Percentiles rank a stretch among this genome's conserved stretches.
phyloP scores from a whole-genome alignment of 805 yeast species.

The Lachancea lanzarotensis region DNA sequence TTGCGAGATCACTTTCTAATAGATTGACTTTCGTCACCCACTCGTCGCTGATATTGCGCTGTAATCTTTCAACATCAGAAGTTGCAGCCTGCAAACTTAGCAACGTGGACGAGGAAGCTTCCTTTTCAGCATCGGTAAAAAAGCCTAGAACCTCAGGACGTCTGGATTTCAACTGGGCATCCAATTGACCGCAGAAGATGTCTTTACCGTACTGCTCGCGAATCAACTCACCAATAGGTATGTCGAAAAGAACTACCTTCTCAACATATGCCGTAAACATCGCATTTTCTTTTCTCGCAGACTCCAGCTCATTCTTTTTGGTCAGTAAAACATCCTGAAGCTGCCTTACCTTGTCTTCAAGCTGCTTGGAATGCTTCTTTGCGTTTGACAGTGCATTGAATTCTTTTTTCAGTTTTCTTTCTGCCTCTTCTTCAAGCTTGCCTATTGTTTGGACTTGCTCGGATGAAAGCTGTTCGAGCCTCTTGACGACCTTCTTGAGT shows the following conservation, averaged over 20 bases:
- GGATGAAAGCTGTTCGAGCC: conserved; percentile 1
- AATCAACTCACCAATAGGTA: conserved; percentile 14
- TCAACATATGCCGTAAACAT: conserved; percentile 9
- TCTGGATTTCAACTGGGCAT: conserved; percentile 7
- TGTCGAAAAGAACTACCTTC: conserved; percentile 12
- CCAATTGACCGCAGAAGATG: conserved; percentile 8
- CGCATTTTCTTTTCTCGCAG: background rate
- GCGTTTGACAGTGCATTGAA: background rate
- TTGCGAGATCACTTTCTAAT: conserved; percentile 5
- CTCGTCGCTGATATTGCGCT: background rate
- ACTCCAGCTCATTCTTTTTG: background rate
- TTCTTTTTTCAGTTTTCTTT: conserved; percentile 4
- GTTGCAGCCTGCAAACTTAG: background rate
- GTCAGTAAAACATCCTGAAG: background rate
- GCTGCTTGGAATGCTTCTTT: background rate
- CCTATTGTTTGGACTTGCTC: conserved; percentile 4
- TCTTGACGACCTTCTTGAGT: conserved; percentile 1
- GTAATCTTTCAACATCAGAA: background rate
- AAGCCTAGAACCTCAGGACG: conserved; percentile 13
- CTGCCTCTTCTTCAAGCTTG: conserved; percentile 4
- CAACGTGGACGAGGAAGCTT: background rate
- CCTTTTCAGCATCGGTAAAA: conserved; percentile 10
- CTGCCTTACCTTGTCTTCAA: conserved; percentile 1
- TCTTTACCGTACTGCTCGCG: conserved; percentile 5
- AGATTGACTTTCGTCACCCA: conserved; percentile 3